phyloP scores from a whole-genome alignment of 192 early-diverging fungal genomes.

The Entomortierella parvispora region DNA sequence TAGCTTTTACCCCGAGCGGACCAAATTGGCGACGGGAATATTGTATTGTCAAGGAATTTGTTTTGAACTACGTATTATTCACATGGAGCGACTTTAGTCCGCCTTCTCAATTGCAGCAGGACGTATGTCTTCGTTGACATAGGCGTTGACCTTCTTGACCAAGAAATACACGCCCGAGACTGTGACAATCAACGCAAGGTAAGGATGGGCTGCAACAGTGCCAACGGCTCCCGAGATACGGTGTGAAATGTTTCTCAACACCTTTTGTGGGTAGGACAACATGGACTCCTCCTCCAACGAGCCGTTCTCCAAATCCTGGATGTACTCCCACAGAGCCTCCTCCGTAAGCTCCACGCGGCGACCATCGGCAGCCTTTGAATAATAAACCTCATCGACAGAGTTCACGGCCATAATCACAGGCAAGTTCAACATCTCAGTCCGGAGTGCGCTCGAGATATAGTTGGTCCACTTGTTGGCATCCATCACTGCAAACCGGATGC shows the following conservation, averaged over 20 bases:
- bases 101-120: slow-evolving; percentile 28
- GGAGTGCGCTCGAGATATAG: slow-evolving; percentile 67
- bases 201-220: slow-evolving; percentile 20
- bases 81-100: too few relatives aligned
- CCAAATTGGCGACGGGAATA: too few relatives aligned
- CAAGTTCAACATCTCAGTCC: slow-evolving; percentile 26
- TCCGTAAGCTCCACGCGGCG: slow-evolving; percentile 27
- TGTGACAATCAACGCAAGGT: slow-evolving; percentile 6
- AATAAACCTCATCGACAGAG: slow-evolving; percentile 19
- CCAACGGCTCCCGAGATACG: slow-evolving; percentile 14
- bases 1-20: too few relatives aligned
- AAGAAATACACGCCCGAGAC: slow-evolving; percentile 13
- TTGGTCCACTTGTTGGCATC: slow-evolving; percentile 69
- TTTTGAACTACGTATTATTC: too few relatives aligned
- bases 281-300: slow-evolving; percentile 26
- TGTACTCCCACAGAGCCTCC: slow-evolving; percentile 30
- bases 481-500: slow-evolving; percentile 68
- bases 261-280: slow-evolving; percentile 20
- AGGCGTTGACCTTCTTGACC: slow-evolving; percentile 9
- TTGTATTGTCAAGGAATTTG: too few relatives aligned
- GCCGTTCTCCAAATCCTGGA: slow-evolving; percentile 25
- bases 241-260: slow-evolving; percentile 13
- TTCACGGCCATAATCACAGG: slow-evolving; percentile 45
- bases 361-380: slow-evolving; percentile 27
- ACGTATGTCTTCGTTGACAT: slow-evolving; percentile 9